Base-by-base conservation (phyloP, 148 eudicot species). In the Silene conica region DNA sequence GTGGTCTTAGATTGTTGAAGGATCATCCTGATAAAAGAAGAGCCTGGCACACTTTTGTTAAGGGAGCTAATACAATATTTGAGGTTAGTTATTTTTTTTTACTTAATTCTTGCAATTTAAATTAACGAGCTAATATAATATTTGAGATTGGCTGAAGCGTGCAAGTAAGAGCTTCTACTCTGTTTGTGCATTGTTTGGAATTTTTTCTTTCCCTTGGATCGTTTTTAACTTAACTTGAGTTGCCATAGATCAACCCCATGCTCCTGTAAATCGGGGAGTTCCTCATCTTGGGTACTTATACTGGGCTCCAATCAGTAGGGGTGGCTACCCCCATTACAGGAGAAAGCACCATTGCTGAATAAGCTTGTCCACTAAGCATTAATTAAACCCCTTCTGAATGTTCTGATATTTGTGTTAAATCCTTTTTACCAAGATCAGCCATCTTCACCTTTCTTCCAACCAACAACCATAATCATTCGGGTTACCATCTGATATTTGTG, bases 31-130 rank as follows among this genome's bases (percentile, higher is more conserved):
- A 83, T 69, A 82, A 83, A 74, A 78, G 88, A 75, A 82, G 84
- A 63, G 83, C 87, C 46, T 90, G 96, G 96, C 84, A 83, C 22
- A 75, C 86, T 67, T 88, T 85, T 82, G 89, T 90, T 10, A 88
- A 90, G 83, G 79, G 81, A 34, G 87, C 96, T 23, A 75, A 74
- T 66, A 82, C 87, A 10, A 85, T 86, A 77, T 84, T 82, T 75
- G 92, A 90, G 90, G 92, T 88, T 26, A 52, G 78, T 72, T 64
- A 9, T 38, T n/a, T 73, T 48, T 65, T 16, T 0, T 10, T 21
- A 1, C 46, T 67, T 67, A 25, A 15, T 58, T 75, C 48, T 19
- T 13, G 3, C 41, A 34, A 5, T 1, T 34, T 34, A 3, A 34
- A 34, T 34, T 34, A 34, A 34, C 6, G 41, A 34, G 46, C 41